Evolutionary conservation across 2,329 filamentous ascomycete genomes (phyloP), one percentile per base, ranked within the genome.

Genomic region (Epichloe bromicola): DNA sequence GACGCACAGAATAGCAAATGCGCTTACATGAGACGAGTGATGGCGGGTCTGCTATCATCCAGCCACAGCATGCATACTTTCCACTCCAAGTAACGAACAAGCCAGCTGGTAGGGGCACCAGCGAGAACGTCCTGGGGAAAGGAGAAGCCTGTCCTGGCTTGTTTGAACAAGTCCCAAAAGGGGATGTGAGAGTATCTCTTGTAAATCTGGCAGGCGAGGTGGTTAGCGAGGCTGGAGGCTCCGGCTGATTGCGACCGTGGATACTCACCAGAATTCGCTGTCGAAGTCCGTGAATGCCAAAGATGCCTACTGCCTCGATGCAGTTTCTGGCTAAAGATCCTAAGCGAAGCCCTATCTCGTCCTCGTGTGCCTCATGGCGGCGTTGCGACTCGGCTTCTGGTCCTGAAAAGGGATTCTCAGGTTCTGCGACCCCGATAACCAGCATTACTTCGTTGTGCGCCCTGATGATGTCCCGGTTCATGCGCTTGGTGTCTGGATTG

Each of bases 361-460:
- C 70, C 53, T 81, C 76, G 47, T 75, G 73, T 8, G 64, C 62
- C 34, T 70, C 63, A 54, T 78, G 74, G 11, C 68, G 65, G 14
- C 65, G 63, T n/a, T 69, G 65, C 2, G 66, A 62, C 40, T 73
- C 70, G 6, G 64, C 60, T 48, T 73, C 68, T 5, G 66, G 64
- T 4, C 69, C 67, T 20, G 65, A 60, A 4, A 59, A 58, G 7
- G 64, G 64, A 48, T 71, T 73, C 49, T 81, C 78, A 14, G 77
- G 74, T 57, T 82, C 78, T 8, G 78, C 78, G 4, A 81, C 78
- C 5, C 78, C 78, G 39, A 82, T 81, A 10, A 80, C 76, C 17
- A 74, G 70, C 78, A 82, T 82, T 3, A 82, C 78, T 55, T 82
- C 78, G 56, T 82, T 82, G 58, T 82, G 78, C 10, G 78, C 73